Percentiles rank a stretch among this genome's conserved stretches.
These are phyloP conservation scores for Trichoderma lentiforme DNA, from an alignment of 2,329 filamentous ascomycete species.

Conservation along the genomic window DNA sequence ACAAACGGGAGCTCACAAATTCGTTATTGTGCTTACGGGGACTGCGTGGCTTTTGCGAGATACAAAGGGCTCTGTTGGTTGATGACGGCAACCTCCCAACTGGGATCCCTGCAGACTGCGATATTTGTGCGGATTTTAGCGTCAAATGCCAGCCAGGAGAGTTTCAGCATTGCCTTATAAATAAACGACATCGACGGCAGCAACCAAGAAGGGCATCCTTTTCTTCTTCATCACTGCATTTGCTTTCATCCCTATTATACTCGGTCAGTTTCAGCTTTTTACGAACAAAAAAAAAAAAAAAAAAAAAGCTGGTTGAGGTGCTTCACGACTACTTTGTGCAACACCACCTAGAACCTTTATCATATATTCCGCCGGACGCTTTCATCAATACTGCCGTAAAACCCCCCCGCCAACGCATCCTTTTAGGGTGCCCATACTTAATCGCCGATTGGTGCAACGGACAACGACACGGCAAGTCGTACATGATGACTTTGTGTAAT, in stretches of 20 bases:
- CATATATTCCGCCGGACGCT: not conserved
- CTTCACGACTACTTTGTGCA: not conserved
- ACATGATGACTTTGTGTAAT: conserved; percentile 29
- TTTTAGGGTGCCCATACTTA: not conserved
- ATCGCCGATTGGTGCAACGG: not conserved
- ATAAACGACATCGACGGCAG: not conserved
- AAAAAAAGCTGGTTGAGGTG: not conserved
- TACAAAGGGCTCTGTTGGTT: not conserved
- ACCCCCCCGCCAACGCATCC: not conserved
- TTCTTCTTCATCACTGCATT: not conserved
- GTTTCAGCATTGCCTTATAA: not conserved
- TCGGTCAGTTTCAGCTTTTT: not conserved
- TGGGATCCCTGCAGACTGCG: conserved; percentile 18
- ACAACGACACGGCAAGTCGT: not conserved
- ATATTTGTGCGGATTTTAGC: conserved; percentile 38
- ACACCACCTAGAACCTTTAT: not conserved
- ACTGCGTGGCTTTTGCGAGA: not conserved
- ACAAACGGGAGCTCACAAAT: not conserved
- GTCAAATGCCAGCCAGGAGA: conserved; percentile 14
- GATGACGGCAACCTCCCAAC: not conserved
- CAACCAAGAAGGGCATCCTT: not conserved
- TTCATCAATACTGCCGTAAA: not conserved
- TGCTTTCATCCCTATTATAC: not conserved
- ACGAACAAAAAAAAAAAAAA: not conserved
- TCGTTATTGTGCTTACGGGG: not conserved